Evolutionary conservation across 225 moss, liverwort and hornwort species (phyloP).

Genomic region (Sphagnum contortum): DNA sequence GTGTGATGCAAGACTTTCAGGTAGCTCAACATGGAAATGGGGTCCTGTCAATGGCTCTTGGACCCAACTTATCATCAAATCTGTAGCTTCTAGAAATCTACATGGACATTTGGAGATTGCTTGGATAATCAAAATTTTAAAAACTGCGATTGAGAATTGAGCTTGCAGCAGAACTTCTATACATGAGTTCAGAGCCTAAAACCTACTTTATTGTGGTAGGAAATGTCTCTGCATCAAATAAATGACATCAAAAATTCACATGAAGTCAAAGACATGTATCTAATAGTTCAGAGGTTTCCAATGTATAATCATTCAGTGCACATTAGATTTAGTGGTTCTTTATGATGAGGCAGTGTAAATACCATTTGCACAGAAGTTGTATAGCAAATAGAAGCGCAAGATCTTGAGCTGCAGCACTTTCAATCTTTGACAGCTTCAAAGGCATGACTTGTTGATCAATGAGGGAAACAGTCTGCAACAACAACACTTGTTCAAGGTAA

Average conservation of each 20-base stretch:
- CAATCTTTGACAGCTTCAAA: conserved; percentile 24
- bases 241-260: too few species aligned
- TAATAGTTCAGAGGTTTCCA: neutral
- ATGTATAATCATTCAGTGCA: neutral
- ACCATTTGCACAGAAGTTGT: conserved; percentile 31
- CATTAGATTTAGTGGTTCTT: too few species aligned
- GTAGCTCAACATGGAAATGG: neutral
- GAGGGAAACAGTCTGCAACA: conserved; percentile 45
- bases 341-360: too few species aligned
- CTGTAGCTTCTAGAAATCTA: too few species aligned
- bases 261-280: too few species aligned
- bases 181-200: too few species aligned
- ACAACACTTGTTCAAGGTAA: neutral
- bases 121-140: too few species aligned
- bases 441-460: conserved; percentile 39
- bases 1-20: neutral
- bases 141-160: too few species aligned
- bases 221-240: too few species aligned
- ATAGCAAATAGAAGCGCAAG: conserved; percentile 35
- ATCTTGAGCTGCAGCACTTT: conserved; percentile 14
- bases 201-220: too few species aligned
- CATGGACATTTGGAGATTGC: too few species aligned
- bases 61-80: neutral
- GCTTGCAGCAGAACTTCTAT: too few species aligned
- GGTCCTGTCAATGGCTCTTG: neutral